These are phyloP conservation scores for Staphylotrichum longicolle DNA, from an alignment of 495 filamentous ascomycete species.

Conservation along the genomic window DNA sequence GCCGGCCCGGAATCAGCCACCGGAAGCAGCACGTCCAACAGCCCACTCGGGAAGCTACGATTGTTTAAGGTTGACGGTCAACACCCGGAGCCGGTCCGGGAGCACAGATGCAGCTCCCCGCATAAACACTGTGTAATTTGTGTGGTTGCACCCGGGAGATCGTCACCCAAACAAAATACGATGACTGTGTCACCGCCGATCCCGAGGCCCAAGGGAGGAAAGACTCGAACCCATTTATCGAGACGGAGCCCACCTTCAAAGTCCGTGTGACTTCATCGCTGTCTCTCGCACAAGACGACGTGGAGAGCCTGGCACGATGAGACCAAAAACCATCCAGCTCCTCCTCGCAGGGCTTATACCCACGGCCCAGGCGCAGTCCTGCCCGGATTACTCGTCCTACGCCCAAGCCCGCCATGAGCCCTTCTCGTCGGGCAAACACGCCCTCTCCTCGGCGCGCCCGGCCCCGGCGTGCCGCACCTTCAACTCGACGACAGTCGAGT, in stretches of 20 bases:
- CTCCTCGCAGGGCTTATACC: too few species aligned
- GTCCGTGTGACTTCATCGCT: too few species aligned
- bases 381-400: conserved; percentile 52
- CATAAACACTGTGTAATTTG: conserved; percentile 1
- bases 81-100: not conserved
- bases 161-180: conserved; percentile 11
- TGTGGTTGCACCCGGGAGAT: conserved; percentile 4
- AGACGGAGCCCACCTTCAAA: too few species aligned
- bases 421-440: conserved; percentile 43
- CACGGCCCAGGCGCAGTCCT: not conserved
- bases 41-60: too few species aligned
- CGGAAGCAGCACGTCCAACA: too few species aligned
- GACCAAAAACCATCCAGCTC: too few species aligned
- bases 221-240: not conserved
- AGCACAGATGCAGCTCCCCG: not conserved
- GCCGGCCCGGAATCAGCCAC: too few species aligned
- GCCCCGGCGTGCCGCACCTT: conserved; percentile 59
- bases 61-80: too few species aligned
- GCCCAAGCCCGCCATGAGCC: conserved; percentile 46
- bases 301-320: too few species aligned
- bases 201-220: not conserved
- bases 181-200: conserved; percentile 12
- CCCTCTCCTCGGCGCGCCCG: conserved; percentile 58
- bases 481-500: conserved; percentile 55
- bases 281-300: too few species aligned